Evolutionary conservation across 495 filamentous ascomycete genomes (phyloP), one percentile per base, ranked within the genome.

Genomic region (Parmelia sp.): DNA sequence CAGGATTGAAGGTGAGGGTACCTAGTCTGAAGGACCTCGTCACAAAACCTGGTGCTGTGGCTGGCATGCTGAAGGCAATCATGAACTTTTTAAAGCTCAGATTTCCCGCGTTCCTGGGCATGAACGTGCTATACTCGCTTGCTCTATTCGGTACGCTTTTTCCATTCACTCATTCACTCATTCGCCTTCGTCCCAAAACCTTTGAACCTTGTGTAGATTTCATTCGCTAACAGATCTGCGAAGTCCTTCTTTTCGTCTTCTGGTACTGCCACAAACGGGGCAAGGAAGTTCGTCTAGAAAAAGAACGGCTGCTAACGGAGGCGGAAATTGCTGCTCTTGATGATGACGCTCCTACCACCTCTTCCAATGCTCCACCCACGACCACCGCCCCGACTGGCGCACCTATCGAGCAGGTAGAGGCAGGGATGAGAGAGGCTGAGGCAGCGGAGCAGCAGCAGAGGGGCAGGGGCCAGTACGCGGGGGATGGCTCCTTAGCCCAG

Each of bases 191-290:
- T 39, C 51, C 33, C 23, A 35, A 21, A 21, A 29, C 37, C 2
- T 60, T 37, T 29, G 17, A n/a, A 36, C 36, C 15, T 6, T 3
- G 29, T 45, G 33, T 36, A 37, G 12, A 45, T 53, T 40, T 23
- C 40, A 42, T 33, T 40, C 19, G 57, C 61, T 66, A 40, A 61
- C 66, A 58, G 19, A 31, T 9, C 12, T 31, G 12, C 23, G 61
- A 66, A 92, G 89, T 97, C 64, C 79, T 98, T 17, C 75, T 98
- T 37, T 90, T 92, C 72, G 89, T 93, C 58, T 83, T 97, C 65
- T 98, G 93, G 93, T 98, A 98, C 73, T 97, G 90, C 74, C 89
- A 97, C 73, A 96, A 96, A 74, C 85, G 94, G 19, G 94, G 94
- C 42, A 83, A 84, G 21, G 94, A 98, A 75, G 85, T 85, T 19